Conservation (phyloP, 208 protist genomes). For the Acanthamoeba castellanii region DNA sequence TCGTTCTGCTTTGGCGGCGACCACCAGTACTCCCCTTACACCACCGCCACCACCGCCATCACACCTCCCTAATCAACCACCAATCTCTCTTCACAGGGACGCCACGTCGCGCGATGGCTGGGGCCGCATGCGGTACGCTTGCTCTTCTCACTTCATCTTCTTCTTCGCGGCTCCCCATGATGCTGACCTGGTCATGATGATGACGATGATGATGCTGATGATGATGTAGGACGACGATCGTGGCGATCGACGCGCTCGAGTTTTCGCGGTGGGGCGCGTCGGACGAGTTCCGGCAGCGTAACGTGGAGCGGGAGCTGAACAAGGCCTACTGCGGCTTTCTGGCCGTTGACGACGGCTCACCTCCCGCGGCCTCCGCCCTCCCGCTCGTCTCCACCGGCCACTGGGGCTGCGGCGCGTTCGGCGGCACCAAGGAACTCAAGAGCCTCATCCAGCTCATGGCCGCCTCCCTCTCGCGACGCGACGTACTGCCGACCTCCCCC, state of each 20-base stretch:
- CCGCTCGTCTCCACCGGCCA: constrained; percentile 41
- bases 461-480: constrained; percentile 75
- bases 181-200: neutral
- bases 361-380: neutral
- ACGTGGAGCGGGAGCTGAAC: constrained; percentile 79
- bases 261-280: constrained; percentile 41
- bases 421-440: constrained; percentile 83
- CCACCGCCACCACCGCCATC: neutral
- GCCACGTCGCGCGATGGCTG: neutral
- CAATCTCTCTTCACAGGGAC: no score
- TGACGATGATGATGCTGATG: neutral
- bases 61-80: neutral
- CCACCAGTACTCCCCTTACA: neutral
- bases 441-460: constrained; percentile 82
- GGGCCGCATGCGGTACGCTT: constrained; percentile 5
- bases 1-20: constrained; percentile 76
- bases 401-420: constrained; percentile 80
- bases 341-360: neutral
- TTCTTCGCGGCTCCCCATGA: neutral
- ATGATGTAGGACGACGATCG: constrained; percentile 70
- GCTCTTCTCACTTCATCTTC: no score
- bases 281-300: constrained; percentile 64
- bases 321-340: constrained; percentile 80
- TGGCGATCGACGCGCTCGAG: constrained; percentile 84
- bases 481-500: constrained; percentile 6